Conservation (phyloP, 305 asterid genomes). For the Fraxinus nigra region DNA sequence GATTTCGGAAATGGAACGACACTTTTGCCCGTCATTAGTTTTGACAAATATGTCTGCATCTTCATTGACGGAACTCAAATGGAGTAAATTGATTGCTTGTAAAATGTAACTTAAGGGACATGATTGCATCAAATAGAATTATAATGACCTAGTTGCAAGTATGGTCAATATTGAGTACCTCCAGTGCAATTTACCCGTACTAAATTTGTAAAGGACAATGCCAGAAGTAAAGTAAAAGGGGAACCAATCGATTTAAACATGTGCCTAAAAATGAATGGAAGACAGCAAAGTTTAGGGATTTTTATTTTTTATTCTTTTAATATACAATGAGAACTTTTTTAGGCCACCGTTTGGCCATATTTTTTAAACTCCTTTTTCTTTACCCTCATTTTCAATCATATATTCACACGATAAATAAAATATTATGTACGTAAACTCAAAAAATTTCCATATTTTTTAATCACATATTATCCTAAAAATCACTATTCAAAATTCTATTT, state of each 20-base stretch:
- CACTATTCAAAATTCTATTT: too few relatives aligned
- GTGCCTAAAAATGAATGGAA: not conserved
- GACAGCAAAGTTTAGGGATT: not conserved
- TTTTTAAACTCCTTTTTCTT: too few relatives aligned
- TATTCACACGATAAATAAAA: too few relatives aligned
- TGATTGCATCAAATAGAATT: not conserved
- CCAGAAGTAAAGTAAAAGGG: not conserved
- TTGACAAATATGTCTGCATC: not conserved
- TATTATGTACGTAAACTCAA: too few relatives aligned
- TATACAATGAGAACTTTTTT: too few relatives aligned
- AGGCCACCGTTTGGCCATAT: too few relatives aligned
- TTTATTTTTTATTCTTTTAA: too few relatives aligned
- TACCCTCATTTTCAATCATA: too few relatives aligned
- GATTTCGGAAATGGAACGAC: not conserved
- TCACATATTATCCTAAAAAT: too few relatives aligned
- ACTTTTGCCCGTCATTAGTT: not conserved
- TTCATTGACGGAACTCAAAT: not conserved
- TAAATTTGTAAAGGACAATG: not conserved
- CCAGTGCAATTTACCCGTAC: not conserved
- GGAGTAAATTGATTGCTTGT: not conserved
- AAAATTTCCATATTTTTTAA: too few relatives aligned
- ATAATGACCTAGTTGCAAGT: not conserved
- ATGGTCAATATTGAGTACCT: not conserved
- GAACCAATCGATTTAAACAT: not conserved
- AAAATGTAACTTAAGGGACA: not conserved